Conservation (phyloP, 1,284 basidiomycete species). For the Microbotryum scabiosae region DNA sequence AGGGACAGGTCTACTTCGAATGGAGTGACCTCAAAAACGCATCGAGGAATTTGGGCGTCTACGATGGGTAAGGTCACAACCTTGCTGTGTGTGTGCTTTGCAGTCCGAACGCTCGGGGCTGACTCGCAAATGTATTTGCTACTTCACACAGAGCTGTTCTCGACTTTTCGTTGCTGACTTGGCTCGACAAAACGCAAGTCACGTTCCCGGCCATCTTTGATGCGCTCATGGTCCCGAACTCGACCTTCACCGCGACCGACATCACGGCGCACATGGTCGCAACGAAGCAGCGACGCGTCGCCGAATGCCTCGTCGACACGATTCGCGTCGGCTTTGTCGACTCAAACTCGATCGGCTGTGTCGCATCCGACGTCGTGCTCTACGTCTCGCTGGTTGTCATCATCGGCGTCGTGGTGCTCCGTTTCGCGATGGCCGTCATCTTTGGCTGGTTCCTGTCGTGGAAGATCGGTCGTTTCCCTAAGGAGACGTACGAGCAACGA, state of each 20-base stretch:
- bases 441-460: conserved; percentile 97
- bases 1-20: conserved; percentile 84
- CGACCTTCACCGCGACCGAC: conserved; percentile 69
- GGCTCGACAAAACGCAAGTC: conserved; percentile 70
- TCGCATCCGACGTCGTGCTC: conserved; percentile 87
- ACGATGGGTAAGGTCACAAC: conserved; percentile 59
- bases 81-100: background rate
- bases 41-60: conserved; percentile 76
- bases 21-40: conserved; percentile 74
- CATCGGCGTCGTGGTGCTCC: conserved; percentile 88
- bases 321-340: conserved; percentile 88
- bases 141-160: conserved; percentile 59
- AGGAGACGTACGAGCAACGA: conserved; percentile 89
- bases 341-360: conserved; percentile 86
- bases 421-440: conserved; percentile 91
- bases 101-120: background rate
- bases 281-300: conserved; percentile 54
- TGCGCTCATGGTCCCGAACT: conserved; percentile 60
- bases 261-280: conserved; percentile 73
- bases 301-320: conserved; percentile 76
- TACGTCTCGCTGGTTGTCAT: conserved; percentile 96
- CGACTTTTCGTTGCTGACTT: conserved; percentile 72
- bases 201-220: conserved; percentile 74
- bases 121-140: conserved; percentile 20
- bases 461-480: conserved; percentile 85